Evolutionary conservation across 176 grass and related monocot species (phyloP).

Genomic region (Calamus simplicifolius): DNA sequence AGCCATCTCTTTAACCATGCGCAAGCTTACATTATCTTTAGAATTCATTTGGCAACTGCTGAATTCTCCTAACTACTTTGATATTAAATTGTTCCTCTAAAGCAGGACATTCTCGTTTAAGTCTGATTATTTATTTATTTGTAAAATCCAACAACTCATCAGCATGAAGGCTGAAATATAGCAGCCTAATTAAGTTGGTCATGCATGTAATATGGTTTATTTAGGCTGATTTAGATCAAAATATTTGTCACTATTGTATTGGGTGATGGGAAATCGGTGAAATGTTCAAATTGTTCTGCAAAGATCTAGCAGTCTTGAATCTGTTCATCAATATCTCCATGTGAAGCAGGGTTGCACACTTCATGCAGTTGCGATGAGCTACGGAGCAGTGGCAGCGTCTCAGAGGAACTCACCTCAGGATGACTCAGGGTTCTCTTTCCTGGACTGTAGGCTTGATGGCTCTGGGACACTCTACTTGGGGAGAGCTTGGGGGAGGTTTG

Average conservation of each 20-base stretch:
- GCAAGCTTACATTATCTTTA: too few relatives aligned
- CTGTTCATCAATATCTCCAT: background rate
- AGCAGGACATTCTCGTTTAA: background rate
- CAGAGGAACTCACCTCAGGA: constrained; percentile 75
- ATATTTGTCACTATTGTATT: too few relatives aligned
- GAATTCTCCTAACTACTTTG: too few relatives aligned
- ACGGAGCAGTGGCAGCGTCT: constrained; percentile 87
- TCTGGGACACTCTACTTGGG: constrained; percentile 81
- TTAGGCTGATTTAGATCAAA: too few relatives aligned
- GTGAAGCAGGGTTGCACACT: constrained; percentile 58
- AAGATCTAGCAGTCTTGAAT: background rate
- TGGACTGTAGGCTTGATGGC: constrained; percentile 61
- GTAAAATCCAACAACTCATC: too few relatives aligned
- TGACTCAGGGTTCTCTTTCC: constrained; percentile 77
- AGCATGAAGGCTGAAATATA: too few relatives aligned
- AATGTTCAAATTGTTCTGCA: too few relatives aligned
- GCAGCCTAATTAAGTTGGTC: too few relatives aligned
- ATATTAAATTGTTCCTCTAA: background rate
- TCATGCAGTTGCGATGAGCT: constrained; percentile 59
- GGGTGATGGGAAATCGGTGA: too few relatives aligned
- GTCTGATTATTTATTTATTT: background rate
- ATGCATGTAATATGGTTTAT: too few relatives aligned
- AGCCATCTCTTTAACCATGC: too few relatives aligned
- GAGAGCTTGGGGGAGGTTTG: constrained; percentile 75
- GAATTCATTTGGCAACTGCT: too few relatives aligned